These are phyloP conservation scores for Boletus hoseneyae DNA, from an alignment of 1,284 basidiomycete genomes.

Conservation along the genomic window DNA sequence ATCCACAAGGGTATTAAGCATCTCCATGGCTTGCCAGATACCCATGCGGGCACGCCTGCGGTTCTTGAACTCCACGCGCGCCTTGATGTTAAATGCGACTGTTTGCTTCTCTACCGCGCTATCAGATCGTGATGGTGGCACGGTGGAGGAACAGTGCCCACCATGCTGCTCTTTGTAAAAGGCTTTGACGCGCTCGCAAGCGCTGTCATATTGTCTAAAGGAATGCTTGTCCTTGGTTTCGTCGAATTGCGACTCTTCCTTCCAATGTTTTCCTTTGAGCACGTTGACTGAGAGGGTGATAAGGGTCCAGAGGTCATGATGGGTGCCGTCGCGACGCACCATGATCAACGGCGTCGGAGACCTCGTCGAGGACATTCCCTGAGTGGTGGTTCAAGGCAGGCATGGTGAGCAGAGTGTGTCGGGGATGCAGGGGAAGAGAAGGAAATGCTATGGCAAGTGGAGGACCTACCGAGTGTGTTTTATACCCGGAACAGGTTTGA, in stretches of 20 bases:
- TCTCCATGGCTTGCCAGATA: conserved; percentile 90
- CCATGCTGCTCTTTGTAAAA: conserved; percentile 90
- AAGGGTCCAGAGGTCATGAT: no score
- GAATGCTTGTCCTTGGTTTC: conserved; percentile 71
- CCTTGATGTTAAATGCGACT: conserved; percentile 76
- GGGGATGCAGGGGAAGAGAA: background rate
- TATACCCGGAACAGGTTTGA: conserved; percentile 19
- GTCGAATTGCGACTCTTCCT: conserved; percentile 66
- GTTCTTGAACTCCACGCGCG: conserved; percentile 70
- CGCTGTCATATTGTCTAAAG: conserved; percentile 74
- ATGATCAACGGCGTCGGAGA: conserved; percentile 73
- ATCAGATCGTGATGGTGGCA: conserved; percentile 3
- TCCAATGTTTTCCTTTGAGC: conserved; percentile 58
- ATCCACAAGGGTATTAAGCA: conserved; percentile 84
- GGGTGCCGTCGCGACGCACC: conserved; percentile 40
- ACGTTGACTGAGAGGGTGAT: conserved; percentile 52
- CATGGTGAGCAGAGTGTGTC: conserved; percentile 15
- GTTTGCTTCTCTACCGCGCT: conserved; percentile 74
- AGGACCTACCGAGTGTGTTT: conserved; percentile 10
- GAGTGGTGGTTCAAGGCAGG: conserved; percentile 24
- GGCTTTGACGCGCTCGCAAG: conserved; percentile 82
- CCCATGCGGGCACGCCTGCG: conserved; percentile 65
- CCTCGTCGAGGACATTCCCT: conserved; percentile 51
- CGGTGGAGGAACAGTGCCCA: conserved; percentile 20
- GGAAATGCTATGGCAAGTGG: background rate